A percentile compares a stretch with the other conserved stretches of the same genome.
phyloP scores from a whole-genome alignment of 768 basidiomycete species.

The Leccinum arenicola region DNA sequence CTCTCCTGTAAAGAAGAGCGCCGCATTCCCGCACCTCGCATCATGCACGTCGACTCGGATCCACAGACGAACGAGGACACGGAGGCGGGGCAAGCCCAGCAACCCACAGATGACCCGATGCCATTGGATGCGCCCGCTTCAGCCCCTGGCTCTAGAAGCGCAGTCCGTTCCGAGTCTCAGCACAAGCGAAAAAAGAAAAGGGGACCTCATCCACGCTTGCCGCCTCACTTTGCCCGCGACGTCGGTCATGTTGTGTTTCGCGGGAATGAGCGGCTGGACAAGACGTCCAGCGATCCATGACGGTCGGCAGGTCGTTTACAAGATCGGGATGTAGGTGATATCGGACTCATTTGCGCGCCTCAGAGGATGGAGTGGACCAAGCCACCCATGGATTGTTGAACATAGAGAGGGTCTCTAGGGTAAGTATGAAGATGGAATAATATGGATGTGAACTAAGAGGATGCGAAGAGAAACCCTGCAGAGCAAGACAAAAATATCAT shows the following conservation, averaged over 20 bases:
- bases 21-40: slow-evolving; percentile 66
- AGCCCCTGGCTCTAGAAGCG: not conserved
- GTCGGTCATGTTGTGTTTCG: slow-evolving; percentile 66
- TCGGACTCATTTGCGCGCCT: not conserved
- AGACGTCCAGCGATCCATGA: not conserved
- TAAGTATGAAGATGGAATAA: not conserved
- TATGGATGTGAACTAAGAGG: not conserved
- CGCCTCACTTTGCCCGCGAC: slow-evolving; percentile 61
- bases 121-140: not conserved
- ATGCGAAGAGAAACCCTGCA: not conserved
- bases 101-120: not conserved
- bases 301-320: not conserved
- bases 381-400: not conserved
- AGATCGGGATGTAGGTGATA: not conserved
- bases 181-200: slow-evolving; percentile 18
- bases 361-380: not conserved
- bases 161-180: not conserved
- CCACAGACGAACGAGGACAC: not conserved
- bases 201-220: slow-evolving; percentile 35
- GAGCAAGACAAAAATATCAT: not conserved
- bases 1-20: slow-evolving; percentile 53
- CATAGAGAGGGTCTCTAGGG: not conserved
- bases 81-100: not conserved
- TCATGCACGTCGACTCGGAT: slow-evolving; percentile 10
- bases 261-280: slow-evolving; percentile 50